Percentiles rank a stretch among this genome's conserved stretches.
These are phyloP conservation scores for Chernovozyma aurita DNA, from an alignment of 1,139 yeast species.

Conservation along the genomic window DNA sequence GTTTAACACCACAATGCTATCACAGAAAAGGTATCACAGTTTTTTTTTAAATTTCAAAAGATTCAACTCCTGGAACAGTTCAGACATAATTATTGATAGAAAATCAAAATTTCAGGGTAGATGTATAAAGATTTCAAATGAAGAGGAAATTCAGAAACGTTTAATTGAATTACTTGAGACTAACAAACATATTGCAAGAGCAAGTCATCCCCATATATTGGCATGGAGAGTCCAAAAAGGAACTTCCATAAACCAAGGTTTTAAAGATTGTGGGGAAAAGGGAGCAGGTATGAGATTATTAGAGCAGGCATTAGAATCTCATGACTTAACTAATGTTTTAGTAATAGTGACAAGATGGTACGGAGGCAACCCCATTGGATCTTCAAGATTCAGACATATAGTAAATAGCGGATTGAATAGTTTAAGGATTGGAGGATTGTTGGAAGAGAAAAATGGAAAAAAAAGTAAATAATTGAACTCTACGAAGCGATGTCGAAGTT, in stretches of 20 bases:
- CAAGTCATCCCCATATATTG: conserved; percentile 62
- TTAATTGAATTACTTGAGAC: conserved; percentile 31
- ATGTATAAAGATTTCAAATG: conserved; percentile 31
- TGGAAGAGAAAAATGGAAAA: background rate
- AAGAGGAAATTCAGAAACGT: conserved; percentile 35
- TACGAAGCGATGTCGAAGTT: no score
- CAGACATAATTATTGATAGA: conserved; percentile 27
- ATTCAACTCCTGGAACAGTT: conserved; percentile 1
- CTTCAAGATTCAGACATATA: conserved; percentile 61
- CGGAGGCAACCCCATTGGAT: conserved; percentile 65
- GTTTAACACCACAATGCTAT: no score
- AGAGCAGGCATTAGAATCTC: conserved; percentile 42
- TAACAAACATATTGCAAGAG: conserved; percentile 40
- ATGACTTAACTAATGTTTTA: conserved; percentile 46
- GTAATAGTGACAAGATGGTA: conserved; percentile 71
- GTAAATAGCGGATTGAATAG: conserved; percentile 48
- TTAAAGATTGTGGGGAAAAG: conserved; percentile 59
- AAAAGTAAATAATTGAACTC: background rate
- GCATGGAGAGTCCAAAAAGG: conserved; percentile 56
- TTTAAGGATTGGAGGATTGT: conserved; percentile 5
- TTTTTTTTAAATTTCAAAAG: background rate
- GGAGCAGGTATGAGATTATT: conserved; percentile 59
- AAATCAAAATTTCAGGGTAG: conserved; percentile 65
- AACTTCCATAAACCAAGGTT: conserved; percentile 38
- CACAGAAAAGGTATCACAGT: no score